Evolutionary conservation across 2,329 filamentous ascomycete species (phyloP), one percentile per base, ranked within the genome.

Genomic region (Clonostachys rosea): DNA sequence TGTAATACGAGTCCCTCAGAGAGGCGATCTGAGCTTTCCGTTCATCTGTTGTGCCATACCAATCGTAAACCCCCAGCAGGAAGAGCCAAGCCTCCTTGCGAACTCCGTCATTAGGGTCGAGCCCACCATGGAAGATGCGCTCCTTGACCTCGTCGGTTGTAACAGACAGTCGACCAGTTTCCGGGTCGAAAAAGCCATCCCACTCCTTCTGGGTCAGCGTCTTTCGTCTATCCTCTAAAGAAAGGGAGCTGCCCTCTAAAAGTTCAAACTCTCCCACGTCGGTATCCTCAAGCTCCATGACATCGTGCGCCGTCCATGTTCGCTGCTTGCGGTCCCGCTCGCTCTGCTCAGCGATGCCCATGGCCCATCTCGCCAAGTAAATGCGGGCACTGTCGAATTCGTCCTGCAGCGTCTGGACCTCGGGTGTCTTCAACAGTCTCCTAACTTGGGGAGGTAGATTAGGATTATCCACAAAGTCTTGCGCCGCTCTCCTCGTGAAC

Each of bases 51-150:
- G 87, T 91, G 64, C 90, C 95, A 56, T 96, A 84, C 95, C 95
- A 99, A 3, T 92, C 86, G 59, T 95, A 88, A 0, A 99, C 87
- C 1, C 89, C 94, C 1, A 99, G 78, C 14, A 99, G 69, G 66
- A 95, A 99, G 1, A 96, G 76, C 94, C 94, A 99, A 0, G 92
- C 94, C 64, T 97, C 91, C 67, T 97, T 97, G 43, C 95, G 78
- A 5, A 96, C 91, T 0, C 91, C 91, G 57, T 97, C 92, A 14
- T 96, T 87, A 0, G 88, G 71, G 60, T 95, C 85, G 1, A 99
- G 73, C 0, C 94, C 94, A 30, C 94, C 94, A 60, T 97, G 94
- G 64, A 97, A 99, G 47, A 99, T 81, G n/a, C 94, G 81, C 62
- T 97, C 92, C 65, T 97, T 99, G 53, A 95, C 91, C 63, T 99